Evolutionary conservation across 2,329 filamentous ascomycete genomes (phyloP), one percentile per base, ranked within the genome.

Genomic region (Calycina marina): DNA sequence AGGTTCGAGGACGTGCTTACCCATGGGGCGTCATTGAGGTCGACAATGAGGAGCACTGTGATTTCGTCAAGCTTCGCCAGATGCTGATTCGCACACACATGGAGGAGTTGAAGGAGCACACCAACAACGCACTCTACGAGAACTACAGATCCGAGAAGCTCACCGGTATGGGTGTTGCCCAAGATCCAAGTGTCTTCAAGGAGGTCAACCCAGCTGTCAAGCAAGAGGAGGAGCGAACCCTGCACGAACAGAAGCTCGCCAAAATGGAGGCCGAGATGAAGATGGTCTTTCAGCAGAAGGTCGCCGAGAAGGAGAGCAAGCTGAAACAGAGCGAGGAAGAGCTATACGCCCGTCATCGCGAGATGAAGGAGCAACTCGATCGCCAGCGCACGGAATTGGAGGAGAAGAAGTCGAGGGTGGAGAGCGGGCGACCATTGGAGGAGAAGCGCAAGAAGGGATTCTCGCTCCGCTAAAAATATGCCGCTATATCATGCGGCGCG

Each of bases 181-280:
- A 98, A 60, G 90, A 98, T 63, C 86, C 86, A 48, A 93, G 82
- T 57, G 90, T 98, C 49, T 98, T 98, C 82, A 98, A 98, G 75
- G 90, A 98, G 76, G 85, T 98, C 70, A 98, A 98, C 73, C 90
- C 90, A 42, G 88, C 90, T 28, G 90, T 96, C 63, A 98, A 98
- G 78, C 90, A 98, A 64, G 90, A 98, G 60, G 90, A 98, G 65
- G 90, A 98, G 69, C 84, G 90, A 52, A 78, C 82, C 43, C 70
- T 98, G 48, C 90, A 98, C 71, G 90, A 98, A 65, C 86, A 94
- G 71, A 98, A 98, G 71, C 83, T 98, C 50, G 84, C 88, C 60
- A 98, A 98, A 83, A 98, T 98, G 90, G 90, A 98, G 63, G 77
- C 85, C 54, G 90, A 98, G 62, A 98, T 98, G 90, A 98, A 98